Percentiles rank a stretch among this genome's conserved stretches.
Conservation (phyloP, 176 grass and related monocot species). For the Cymbopogon citratus region DNA sequence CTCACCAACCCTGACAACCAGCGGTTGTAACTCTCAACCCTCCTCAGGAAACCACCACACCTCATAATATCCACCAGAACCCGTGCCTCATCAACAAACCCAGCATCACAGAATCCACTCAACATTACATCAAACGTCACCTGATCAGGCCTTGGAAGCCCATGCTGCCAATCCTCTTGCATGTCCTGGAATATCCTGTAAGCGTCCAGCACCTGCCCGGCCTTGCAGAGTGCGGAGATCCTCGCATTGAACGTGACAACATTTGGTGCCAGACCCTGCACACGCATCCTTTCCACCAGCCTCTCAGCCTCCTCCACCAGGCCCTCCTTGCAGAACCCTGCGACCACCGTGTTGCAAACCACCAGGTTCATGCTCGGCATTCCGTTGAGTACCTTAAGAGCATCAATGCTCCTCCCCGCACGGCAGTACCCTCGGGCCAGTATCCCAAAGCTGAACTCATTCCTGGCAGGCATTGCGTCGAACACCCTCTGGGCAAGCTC, state of each 20-base stretch:
- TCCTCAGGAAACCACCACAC: constrained; percentile 61
- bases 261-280: constrained; percentile 55
- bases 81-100: constrained; percentile 75
- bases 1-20: constrained; percentile 83
- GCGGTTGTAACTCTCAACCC: constrained; percentile 69
- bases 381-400: constrained; percentile 49
- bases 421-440: constrained; percentile 66
- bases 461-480: constrained; percentile 65
- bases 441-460: constrained; percentile 83
- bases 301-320: constrained; percentile 61
- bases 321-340: constrained; percentile 77
- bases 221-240: constrained; percentile 86
- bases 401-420: constrained; percentile 26
- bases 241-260: constrained; percentile 88
- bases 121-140: constrained; percentile 81
- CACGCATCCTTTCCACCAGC: constrained; percentile 73
- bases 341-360: constrained; percentile 72
- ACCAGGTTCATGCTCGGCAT: constrained; percentile 73
- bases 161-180: constrained; percentile 62
- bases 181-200: constrained; percentile 91
- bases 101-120: constrained; percentile 68
- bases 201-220: constrained; percentile 61
- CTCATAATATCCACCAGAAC: constrained; percentile 76
- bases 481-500: constrained; percentile 73
- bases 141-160: constrained; percentile 78